Evolutionary conservation across 2,329 filamentous ascomycete genomes (phyloP).

Genomic region (Fusarium humuli): DNA sequence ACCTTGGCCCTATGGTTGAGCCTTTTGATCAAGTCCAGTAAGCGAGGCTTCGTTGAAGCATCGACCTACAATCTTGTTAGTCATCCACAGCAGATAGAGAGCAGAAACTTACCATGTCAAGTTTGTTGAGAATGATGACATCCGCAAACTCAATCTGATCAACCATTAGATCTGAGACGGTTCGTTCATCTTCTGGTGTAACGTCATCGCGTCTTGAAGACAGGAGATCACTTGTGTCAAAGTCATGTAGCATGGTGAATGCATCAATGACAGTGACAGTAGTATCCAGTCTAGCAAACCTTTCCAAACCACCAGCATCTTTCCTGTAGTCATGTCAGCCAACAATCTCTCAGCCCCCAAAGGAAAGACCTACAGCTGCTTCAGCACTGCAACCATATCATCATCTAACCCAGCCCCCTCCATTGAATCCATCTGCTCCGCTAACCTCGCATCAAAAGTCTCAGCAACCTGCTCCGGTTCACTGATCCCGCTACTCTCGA

Average conservation of each 20-base stretch:
- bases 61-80: constrained; percentile 47
- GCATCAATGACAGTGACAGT: constrained; percentile 79
- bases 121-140: constrained; percentile 78
- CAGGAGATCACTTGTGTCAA: constrained; percentile 76
- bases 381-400: constrained; percentile 51
- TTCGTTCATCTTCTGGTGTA: constrained; percentile 75
- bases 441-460: constrained; percentile 72
- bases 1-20: constrained; percentile 76
- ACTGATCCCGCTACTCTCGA: constrained; percentile 78
- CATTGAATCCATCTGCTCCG: constrained; percentile 57
- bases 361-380: constrained; percentile 48
- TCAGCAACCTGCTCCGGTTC: constrained; percentile 80
- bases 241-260: constrained; percentile 78
- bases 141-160: constrained; percentile 84
- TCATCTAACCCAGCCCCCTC: constrained; percentile 51
- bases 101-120: constrained; percentile 64
- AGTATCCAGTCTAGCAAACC: constrained; percentile 74
- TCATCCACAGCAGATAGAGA: fast-evolving
- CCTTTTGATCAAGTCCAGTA: constrained; percentile 66
- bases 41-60: constrained; percentile 56
- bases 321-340: constrained; percentile 49
- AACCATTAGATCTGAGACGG: constrained; percentile 79
- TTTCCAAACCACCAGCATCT: constrained; percentile 71
- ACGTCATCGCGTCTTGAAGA: constrained; percentile 73
- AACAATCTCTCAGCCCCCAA: fast-evolving